phyloP scores from a whole-genome alignment of 345 rosid genomes.

The Stellera chamaejasme region DNA sequence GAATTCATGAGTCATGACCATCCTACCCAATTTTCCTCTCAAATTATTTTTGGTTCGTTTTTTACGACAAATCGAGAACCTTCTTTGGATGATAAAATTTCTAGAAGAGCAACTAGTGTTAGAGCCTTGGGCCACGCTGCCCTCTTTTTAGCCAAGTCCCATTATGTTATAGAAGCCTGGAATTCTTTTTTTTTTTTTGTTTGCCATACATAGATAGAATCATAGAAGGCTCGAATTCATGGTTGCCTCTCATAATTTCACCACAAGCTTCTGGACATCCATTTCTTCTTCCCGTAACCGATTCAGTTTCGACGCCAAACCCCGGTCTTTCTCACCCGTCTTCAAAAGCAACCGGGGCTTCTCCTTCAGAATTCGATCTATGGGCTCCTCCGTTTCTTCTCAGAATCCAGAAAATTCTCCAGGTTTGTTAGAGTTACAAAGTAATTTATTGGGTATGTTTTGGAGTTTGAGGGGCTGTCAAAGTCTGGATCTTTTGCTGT shows the following conservation, averaged over 20 bases:
- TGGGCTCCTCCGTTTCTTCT: conserved; percentile 87
- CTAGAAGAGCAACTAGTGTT: too few species aligned
- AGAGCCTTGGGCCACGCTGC: background rate
- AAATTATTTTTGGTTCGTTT: too few species aligned
- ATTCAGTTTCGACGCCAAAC: conserved; percentile 5
- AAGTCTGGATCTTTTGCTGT: background rate
- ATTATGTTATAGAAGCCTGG: background rate
- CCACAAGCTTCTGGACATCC: background rate
- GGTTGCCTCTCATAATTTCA: conserved; percentile 16
- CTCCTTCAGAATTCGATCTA: conserved; percentile 33
- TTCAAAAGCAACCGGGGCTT: conserved; percentile 14
- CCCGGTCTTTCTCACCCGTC: conserved; percentile 8
- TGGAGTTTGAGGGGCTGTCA: background rate
- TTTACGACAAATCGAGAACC: too few species aligned
- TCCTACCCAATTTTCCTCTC: too few species aligned
- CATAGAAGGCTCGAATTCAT: conserved; percentile 1
- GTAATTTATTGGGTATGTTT: too few species aligned
- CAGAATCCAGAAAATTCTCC: conserved; percentile 50
- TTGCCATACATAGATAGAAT: too few species aligned
- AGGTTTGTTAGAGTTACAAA: conserved; percentile 19
- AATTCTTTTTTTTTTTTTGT: too few species aligned
- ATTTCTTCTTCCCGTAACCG: conserved; percentile 18
- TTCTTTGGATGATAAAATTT: too few species aligned
- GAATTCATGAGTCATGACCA: too few species aligned
- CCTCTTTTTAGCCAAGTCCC: conserved; percentile 12